Evolutionary conservation across 352 stramenopile genomes (phyloP).

Genomic region (Pythium sp.): DNA sequence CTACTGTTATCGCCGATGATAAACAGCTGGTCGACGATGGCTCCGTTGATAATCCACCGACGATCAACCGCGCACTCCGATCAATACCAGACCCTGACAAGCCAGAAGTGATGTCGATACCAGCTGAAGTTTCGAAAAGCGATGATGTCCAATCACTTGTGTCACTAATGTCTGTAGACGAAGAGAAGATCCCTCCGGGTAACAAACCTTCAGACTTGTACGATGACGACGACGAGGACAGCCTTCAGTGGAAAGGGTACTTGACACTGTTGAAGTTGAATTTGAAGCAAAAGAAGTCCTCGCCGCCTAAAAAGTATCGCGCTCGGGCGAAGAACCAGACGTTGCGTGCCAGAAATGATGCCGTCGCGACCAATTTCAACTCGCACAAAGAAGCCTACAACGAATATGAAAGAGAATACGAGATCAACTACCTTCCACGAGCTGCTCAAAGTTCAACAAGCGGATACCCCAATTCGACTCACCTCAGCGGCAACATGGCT

Average conservation of each 20-base stretch:
- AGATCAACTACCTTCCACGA: neutral
- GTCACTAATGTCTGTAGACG: neutral
- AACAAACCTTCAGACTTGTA: neutral
- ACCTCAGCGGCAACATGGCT: neutral
- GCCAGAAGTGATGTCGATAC: neutral
- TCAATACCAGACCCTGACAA: neutral
- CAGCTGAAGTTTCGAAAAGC: neutral
- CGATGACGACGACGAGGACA: neutral
- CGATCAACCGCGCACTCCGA: neutral
- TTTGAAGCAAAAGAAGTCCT: conserved; percentile 33
- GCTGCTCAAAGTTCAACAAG: neutral
- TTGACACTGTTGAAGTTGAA: conserved; percentile 35
- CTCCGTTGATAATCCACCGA: neutral
- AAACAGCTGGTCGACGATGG: neutral
- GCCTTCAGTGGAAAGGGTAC: conserved; percentile 35
- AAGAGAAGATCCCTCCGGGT: neutral
- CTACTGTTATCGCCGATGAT: neutral
- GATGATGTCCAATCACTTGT: neutral
- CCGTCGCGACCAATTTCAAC: neutral
- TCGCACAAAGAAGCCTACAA: neutral
- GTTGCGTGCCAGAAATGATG: neutral
- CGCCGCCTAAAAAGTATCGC: conserved; percentile 19
- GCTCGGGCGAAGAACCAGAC: conserved; percentile 11
- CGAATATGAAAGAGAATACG: neutral
- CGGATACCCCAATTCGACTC: neutral